Evolutionary conservation across 2,329 filamentous ascomycete species (phyloP).

Genomic region (Cryoendolithus antarcticus): DNA sequence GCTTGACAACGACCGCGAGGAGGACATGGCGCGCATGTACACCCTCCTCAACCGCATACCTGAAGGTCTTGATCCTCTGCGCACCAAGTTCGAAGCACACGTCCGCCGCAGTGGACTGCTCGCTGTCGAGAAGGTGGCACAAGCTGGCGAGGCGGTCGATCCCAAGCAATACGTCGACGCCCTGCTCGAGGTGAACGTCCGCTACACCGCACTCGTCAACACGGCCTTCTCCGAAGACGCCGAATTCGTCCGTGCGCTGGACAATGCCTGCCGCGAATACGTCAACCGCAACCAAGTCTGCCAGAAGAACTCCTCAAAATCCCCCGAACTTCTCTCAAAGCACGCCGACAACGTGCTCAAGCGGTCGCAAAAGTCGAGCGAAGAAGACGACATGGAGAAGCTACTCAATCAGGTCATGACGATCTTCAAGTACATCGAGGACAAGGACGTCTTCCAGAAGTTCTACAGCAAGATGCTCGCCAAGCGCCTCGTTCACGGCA

Average conservation of each 20-base stretch:
- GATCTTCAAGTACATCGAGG: conserved; percentile 99
- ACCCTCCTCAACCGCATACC: conserved; percentile 77
- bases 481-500: conserved; percentile 85
- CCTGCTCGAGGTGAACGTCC: conserved; percentile 82
- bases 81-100: conserved; percentile 79
- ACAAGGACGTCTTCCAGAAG: conserved; percentile 99
- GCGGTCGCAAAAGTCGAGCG: conserved; percentile 83
- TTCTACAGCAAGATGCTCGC: conserved; percentile 97
- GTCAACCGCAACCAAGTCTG: conserved; percentile 97
- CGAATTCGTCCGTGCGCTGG: conserved; percentile 88
- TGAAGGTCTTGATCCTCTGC: conserved; percentile 79
- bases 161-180: conserved; percentile 96
- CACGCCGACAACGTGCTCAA: conserved; percentile 88
- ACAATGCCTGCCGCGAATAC: conserved; percentile 95
- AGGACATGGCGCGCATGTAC: conserved; percentile 96
- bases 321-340: conserved; percentile 86
- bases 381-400: conserved; percentile 86
- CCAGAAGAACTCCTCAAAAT: conserved; percentile 84
- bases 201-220: conserved; percentile 85
- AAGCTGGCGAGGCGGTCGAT: conserved; percentile 79
- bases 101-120: conserved; percentile 79
- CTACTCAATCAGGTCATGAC: conserved; percentile 92
- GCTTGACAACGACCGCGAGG: conserved; percentile 84
- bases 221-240: conserved; percentile 89
- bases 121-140: conserved; percentile 81